These are phyloP conservation scores for Penicillium sumatraense DNA, from an alignment of 2,329 filamentous ascomycete genomes.

Conservation along the genomic window DNA sequence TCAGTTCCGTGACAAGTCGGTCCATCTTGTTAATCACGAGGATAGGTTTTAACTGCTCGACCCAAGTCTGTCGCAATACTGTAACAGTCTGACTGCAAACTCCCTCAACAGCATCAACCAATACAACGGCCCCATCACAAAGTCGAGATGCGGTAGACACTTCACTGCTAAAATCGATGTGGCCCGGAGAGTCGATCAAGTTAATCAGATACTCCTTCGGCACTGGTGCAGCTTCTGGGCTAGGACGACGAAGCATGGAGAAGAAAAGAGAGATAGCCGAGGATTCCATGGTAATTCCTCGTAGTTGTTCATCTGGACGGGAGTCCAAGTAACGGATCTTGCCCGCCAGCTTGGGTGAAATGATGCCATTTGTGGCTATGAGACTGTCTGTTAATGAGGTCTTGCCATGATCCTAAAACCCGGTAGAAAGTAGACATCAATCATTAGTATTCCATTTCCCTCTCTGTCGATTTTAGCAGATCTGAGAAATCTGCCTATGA, in stretches of 20 bases:
- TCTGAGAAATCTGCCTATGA: neutral
- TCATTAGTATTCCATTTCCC: neutral
- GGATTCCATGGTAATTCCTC: constrained; percentile 99
- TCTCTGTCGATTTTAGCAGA: no score
- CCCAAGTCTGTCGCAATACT: constrained; percentile 91
- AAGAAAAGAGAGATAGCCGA: constrained; percentile 97
- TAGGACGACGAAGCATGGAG: constrained; percentile 78
- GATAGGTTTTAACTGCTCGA: constrained; percentile 90
- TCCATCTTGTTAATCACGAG: constrained; percentile 99
- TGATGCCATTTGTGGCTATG: constrained; percentile 98
- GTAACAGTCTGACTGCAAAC: constrained; percentile 99
- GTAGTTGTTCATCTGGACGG: constrained; percentile 89
- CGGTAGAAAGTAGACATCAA: constrained; percentile 3
- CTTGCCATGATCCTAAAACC: constrained; percentile 84
- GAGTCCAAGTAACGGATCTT: constrained; percentile 99
- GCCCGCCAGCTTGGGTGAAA: constrained; percentile 93
- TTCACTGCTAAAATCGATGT: constrained; percentile 98
- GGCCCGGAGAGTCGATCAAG: constrained; percentile 94
- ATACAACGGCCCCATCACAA: constrained; percentile 90
- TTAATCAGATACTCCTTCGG: constrained; percentile 94
- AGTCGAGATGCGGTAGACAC: constrained; percentile 93
- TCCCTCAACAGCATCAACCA: constrained; percentile 96
- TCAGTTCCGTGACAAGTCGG: constrained; percentile 87
- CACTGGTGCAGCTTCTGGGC: constrained; percentile 69
- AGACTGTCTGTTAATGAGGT: constrained; percentile 95